Conservation (phyloP, 345 rosid genomes). For the Ceriops tagal region DNA sequence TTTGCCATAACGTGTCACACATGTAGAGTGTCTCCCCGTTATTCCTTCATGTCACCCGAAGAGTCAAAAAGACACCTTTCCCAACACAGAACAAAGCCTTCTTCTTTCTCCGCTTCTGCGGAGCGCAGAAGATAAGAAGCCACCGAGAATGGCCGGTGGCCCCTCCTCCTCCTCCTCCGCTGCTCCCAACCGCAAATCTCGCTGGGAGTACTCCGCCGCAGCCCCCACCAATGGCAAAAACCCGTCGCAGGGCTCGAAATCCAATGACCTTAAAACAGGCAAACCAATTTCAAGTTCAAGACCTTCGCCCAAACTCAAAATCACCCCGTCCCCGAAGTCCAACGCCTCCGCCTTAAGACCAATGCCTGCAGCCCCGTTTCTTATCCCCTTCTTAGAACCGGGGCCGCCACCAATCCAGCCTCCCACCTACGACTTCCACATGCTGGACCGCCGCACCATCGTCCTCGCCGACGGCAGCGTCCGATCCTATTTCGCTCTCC, state of each 20-base stretch:
- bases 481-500: slow-evolving; percentile 93
- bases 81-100: too few relatives aligned
- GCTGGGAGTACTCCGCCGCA: slow-evolving; percentile 50
- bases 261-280: slow-evolving; percentile 15
- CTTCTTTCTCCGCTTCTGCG: too few relatives aligned
- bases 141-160: slow-evolving; percentile 51
- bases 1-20: too few relatives aligned
- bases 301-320: slow-evolving; percentile 39
- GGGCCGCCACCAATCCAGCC: slow-evolving; percentile 58
- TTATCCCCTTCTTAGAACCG: slow-evolving; percentile 49
- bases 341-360: neutral
- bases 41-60: too few relatives aligned
- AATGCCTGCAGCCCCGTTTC: slow-evolving; percentile 19
- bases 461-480: slow-evolving; percentile 84
- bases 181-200: slow-evolving; percentile 50
- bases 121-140: too few relatives aligned
- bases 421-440: slow-evolving; percentile 83
- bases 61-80: too few relatives aligned
- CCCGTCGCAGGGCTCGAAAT: slow-evolving; percentile 21
- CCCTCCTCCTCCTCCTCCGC: slow-evolving; percentile 30
- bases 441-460: slow-evolving; percentile 88
- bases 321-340: slow-evolving; percentile 32
- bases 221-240: slow-evolving; percentile 17
- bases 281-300: slow-evolving; percentile 25
- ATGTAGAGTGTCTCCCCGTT: too few relatives aligned